Percentiles rank a stretch among this genome's conserved stretches.
These are phyloP conservation scores for Sphagnum contortum DNA, from an alignment of 225 moss, liverwort and hornwort species.

Conservation along the genomic window DNA sequence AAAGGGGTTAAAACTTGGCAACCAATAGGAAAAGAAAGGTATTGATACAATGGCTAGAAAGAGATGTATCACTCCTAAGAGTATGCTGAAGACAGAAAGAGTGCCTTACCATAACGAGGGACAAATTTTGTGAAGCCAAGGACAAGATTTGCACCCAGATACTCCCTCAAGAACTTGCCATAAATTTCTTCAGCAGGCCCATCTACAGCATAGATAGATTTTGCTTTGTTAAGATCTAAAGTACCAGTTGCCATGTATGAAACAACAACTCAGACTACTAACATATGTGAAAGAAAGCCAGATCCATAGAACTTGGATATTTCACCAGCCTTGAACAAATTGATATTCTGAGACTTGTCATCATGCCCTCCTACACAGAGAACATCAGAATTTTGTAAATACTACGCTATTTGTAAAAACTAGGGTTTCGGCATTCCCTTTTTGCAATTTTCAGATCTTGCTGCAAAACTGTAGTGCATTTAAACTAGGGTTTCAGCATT, in stretches of 20 bases:
- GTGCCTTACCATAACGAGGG: slow-evolving; percentile 33
- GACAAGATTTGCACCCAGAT: slow-evolving; percentile 28
- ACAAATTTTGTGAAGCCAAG: slow-evolving; percentile 49
- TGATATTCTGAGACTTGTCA: no score
- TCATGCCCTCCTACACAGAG: no score
- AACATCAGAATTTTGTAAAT: no score
- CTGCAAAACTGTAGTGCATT: not conserved
- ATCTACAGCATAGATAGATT: slow-evolving; percentile 13
- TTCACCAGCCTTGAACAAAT: no score
- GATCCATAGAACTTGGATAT: no score
- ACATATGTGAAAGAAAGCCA: not conserved
- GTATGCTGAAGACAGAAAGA: no score
- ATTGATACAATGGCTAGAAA: no score
- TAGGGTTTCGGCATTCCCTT: no score
- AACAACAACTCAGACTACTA: not conserved
- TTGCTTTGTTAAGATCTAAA: not conserved
- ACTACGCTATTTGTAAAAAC: no score
- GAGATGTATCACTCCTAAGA: no score
- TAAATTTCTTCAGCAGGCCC: slow-evolving; percentile 54
- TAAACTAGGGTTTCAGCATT: no score
- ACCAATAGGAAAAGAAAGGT: not conserved
- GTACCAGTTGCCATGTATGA: not conserved
- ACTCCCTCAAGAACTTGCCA: slow-evolving; percentile 35
- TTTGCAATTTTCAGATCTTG: not conserved
- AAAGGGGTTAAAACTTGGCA: not conserved